A percentile compares a stretch with the other conserved stretches of the same genome.
Conservation (phyloP, 2,329 filamentous ascomycete species). For the Colletotrichum sp. region DNA sequence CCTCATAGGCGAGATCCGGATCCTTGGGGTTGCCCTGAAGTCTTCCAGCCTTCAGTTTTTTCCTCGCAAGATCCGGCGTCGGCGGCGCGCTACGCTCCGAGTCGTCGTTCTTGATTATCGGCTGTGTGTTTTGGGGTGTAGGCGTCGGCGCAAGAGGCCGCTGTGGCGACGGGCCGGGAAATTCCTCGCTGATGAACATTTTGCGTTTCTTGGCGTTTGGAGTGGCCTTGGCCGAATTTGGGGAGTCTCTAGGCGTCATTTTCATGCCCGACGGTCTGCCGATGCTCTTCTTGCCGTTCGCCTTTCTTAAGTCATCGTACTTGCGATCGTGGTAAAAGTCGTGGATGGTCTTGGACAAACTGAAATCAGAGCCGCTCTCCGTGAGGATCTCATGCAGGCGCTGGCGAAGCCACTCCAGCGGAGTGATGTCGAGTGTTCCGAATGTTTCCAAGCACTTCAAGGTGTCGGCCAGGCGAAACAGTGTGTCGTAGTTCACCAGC, state of each 20-base stretch:
- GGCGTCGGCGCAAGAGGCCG: conserved; percentile 5
- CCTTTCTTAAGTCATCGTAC: conserved; percentile 50
- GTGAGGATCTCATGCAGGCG: conserved; percentile 56
- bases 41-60: not conserved
- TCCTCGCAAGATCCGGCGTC: conserved; percentile 6
- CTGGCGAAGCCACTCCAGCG: conserved; percentile 62
- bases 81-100: not conserved
- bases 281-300: conserved; percentile 62
- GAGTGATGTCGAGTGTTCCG: conserved; percentile 51
- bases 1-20: conserved; percentile 47
- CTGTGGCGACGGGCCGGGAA: not conserved
- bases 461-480: conserved; percentile 60
- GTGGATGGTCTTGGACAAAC: conserved; percentile 54
- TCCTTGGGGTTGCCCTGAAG: conserved; percentile 15
- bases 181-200: conserved; percentile 16
- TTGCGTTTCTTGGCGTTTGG: conserved; percentile 35
- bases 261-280: conserved; percentile 58
- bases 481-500: conserved; percentile 59
- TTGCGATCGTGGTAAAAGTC: conserved; percentile 63
- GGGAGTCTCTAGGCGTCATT: conserved; percentile 28
- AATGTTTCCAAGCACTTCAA: conserved; percentile 60
- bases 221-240: conserved; percentile 26
- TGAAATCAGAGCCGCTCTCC: conserved; percentile 51
- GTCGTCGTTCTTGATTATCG: not conserved
- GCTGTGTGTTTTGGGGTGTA: not conserved